These are phyloP conservation scores for Trifolium fragiferum DNA, from an alignment of 306 rosid species.

Conservation along the genomic window DNA sequence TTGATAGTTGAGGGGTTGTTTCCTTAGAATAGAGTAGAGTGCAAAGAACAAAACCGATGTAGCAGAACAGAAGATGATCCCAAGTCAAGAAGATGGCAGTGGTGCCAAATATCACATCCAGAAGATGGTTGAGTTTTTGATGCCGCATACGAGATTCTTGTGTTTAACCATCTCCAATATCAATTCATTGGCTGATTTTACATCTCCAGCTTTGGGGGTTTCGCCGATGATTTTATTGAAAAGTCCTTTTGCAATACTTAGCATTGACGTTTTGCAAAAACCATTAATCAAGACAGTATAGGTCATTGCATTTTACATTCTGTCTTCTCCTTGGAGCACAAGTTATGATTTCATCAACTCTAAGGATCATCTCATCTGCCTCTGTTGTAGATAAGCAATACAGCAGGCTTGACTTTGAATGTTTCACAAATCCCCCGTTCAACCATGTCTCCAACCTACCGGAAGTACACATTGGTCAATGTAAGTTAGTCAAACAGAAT, in stretches of 20 bases:
- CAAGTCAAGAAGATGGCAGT: too few relatives aligned
- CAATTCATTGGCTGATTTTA: slow-evolving; percentile 55
- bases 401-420: slow-evolving; percentile 93
- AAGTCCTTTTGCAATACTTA: slow-evolving; percentile 75
- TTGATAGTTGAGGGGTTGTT: too few relatives aligned
- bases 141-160: too few relatives aligned
- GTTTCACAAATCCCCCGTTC: slow-evolving; percentile 81
- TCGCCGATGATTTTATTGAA: slow-evolving; percentile 66
- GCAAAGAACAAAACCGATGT: too few relatives aligned
- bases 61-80: too few relatives aligned
- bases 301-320: slow-evolving; percentile 71
- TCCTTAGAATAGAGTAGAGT: too few relatives aligned
- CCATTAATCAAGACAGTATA: slow-evolving; percentile 73
- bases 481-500: slow-evolving; percentile 20
- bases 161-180: slow-evolving; percentile 57
- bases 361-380: slow-evolving; percentile 98
- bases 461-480: slow-evolving; percentile 25
- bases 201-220: slow-evolving; percentile 71
- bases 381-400: slow-evolving; percentile 91
- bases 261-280: slow-evolving; percentile 73
- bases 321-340: slow-evolving; percentile 97
- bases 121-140: too few relatives aligned
- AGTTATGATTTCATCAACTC: slow-evolving; percentile 95
- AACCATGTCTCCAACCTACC: slow-evolving; percentile 91
- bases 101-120: too few relatives aligned